These are phyloP conservation scores for Rosa multiflora DNA, from an alignment of 306 rosid genomes.

Conservation along the genomic window DNA sequence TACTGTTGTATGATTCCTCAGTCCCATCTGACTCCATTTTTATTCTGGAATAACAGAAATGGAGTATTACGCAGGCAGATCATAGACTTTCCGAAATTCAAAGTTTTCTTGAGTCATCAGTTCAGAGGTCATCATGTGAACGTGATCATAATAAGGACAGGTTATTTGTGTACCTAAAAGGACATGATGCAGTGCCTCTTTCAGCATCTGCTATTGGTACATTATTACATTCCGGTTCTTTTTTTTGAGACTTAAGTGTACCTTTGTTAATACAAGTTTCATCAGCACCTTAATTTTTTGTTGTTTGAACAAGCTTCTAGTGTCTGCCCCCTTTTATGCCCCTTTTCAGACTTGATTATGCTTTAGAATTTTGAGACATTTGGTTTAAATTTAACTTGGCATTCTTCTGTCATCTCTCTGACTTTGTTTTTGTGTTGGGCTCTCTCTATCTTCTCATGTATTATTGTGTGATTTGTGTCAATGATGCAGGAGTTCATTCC, in stretches of 20 bases:
- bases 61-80: conserved; percentile 74
- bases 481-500: conserved; percentile 77
- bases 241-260: neutral
- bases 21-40: conserved; percentile 21
- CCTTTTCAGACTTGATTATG: conserved; percentile 12
- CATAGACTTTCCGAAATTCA: conserved; percentile 86
- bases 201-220: conserved; percentile 70
- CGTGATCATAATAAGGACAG: conserved; percentile 67
- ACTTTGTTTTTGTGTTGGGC: conserved; percentile 14
- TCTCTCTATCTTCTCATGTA: conserved; percentile 3
- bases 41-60: conserved; percentile 58
- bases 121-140: conserved; percentile 95
- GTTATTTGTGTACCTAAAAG: conserved; percentile 85
- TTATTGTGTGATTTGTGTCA: conserved; percentile 11
- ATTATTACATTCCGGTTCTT: neutral
- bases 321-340: neutral
- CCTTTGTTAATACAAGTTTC: neutral
- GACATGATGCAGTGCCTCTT: conserved; percentile 59
- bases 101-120: conserved; percentile 76
- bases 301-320: neutral
- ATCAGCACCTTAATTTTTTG: neutral
- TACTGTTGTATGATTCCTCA: conserved; percentile 24
- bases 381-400: too few species aligned
- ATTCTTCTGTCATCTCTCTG: neutral
- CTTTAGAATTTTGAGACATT: conserved; percentile 2